A percentile compares a stretch with the other conserved stretches of the same genome.
phyloP scores from a whole-genome alignment of 805 yeast genomes.

The Lachancea kluyveri region DNA sequence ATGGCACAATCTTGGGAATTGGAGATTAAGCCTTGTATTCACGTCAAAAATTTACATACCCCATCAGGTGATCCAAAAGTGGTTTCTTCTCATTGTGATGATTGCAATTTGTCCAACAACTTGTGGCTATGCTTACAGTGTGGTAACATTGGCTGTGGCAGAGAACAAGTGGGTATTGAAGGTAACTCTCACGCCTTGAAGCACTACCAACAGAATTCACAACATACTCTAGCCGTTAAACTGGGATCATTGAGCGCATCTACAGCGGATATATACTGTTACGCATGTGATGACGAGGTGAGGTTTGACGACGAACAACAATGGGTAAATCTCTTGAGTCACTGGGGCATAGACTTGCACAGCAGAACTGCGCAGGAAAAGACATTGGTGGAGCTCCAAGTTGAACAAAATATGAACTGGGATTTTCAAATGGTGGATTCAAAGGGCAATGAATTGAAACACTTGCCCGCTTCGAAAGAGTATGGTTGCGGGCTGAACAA shows the following conservation, averaged over 20 bases:
- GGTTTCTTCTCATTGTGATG: slow-evolving; percentile 41
- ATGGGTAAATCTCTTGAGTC: slow-evolving; percentile 33
- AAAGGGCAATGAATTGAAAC: slow-evolving; percentile 56
- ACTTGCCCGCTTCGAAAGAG: slow-evolving; percentile 33
- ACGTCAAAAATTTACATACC: slow-evolving; percentile 52
- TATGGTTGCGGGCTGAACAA: slow-evolving; percentile 83
- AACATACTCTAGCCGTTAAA: slow-evolving; percentile 83
- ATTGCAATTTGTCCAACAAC: slow-evolving; percentile 65
- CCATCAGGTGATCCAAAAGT: slow-evolving; percentile 12
- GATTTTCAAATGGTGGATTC: slow-evolving; percentile 76
- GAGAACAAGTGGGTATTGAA: slow-evolving; percentile 89
- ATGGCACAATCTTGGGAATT: slow-evolving; percentile 91
- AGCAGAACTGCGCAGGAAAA: slow-evolving; percentile 70
- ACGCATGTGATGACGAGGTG: slow-evolving; percentile 83
- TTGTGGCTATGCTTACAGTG: slow-evolving; percentile 91
- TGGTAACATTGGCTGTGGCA: slow-evolving; percentile 91
- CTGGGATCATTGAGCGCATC: slow-evolving; percentile 80
- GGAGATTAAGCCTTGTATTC: slow-evolving; percentile 75
- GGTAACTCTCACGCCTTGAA: slow-evolving; percentile 87
- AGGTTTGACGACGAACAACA: slow-evolving; percentile 53
- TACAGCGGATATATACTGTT: slow-evolving; percentile 79
- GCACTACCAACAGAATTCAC: slow-evolving; percentile 49
- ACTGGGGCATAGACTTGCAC: slow-evolving; percentile 62
- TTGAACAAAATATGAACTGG: slow-evolving; percentile 92
- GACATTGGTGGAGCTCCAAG: slow-evolving; percentile 78